These are phyloP conservation scores for Rhynchospora tenuis DNA, from an alignment of 176 grass and related monocot species.

Conservation along the genomic window DNA sequence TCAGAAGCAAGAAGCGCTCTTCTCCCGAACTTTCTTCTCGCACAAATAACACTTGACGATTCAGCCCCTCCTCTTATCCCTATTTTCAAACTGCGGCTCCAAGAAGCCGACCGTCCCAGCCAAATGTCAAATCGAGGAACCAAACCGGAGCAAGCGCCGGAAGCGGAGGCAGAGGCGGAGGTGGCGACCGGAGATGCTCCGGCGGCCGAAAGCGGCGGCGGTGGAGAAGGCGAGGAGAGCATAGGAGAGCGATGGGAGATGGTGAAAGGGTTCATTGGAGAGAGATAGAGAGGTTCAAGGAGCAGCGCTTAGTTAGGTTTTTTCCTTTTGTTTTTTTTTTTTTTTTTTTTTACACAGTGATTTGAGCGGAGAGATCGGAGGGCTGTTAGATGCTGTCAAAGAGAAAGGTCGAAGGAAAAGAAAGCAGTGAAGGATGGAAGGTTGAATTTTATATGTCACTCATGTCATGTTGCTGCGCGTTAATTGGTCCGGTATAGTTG, in stretches of 20 bases:
- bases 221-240: not conserved
- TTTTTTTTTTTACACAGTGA: not conserved
- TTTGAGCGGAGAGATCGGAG: not conserved
- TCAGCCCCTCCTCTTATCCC: conserved; percentile 34
- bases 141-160: conserved; percentile 20
- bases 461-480: not conserved
- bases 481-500: not conserved
- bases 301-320: not conserved
- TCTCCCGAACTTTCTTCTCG: conserved; percentile 31
- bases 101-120: conserved; percentile 22
- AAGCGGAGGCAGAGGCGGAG: conserved; percentile 27
- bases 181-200: conserved; percentile 33
- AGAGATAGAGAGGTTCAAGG: not conserved
- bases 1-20: conserved; percentile 74
- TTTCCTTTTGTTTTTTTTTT: not conserved
- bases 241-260: conserved; percentile 1
- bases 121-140: conserved; percentile 33
- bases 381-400: not conserved
- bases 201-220: conserved; percentile 23
- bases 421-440: not conserved
- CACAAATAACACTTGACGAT: conserved; percentile 16
- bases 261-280: conserved; percentile 11
- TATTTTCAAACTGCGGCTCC: conserved; percentile 25
- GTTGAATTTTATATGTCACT: conserved; percentile 11
- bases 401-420: not conserved